Evolutionary conservation across 1,284 basidiomycete species (phyloP), one percentile per base, ranked within the genome.

Genomic region (Phylloboletellus chloephorus): DNA sequence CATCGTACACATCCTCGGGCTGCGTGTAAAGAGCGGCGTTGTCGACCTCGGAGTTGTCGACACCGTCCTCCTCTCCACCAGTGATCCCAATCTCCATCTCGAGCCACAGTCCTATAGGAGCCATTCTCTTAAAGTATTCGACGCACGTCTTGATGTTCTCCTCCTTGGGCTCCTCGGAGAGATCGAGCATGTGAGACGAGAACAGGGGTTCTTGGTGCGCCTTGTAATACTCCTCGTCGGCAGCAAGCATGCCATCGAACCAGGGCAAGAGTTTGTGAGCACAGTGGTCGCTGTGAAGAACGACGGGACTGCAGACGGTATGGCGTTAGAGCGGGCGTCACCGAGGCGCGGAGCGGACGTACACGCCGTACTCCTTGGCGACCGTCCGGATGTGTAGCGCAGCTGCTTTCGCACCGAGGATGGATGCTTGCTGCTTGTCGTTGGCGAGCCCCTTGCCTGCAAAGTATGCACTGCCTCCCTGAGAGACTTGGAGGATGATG

Each of bases 1-100:
- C 88, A 50, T 97, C 94, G 64, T 74, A 97, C 58, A 97, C 82
- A 62, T 98, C 95, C 65, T 94, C 88, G 44, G 96, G 94, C 69
- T 98, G 95, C 34, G 96, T 99, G 79, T 98, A 98, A 54, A 98
- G 76, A 41, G 81, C 76, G 32, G 84, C 73, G 72, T 98, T 98
- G 73, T 98, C 96, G 53, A 94, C 93, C 44, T 76, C 79, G 50
- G 91, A 85, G 77, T 96, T 95, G 70, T 96, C 92, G 41, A 98
- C 95, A 66, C 95, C 95, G 63, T 98, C 95, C 70, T 98, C 95
- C 69, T 98, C 95, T 63, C 95, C 95, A 66, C 95, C 96, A 46
- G 96, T 99, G 72, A 99, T 98, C 63, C 96, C 96, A 65, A 99
- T 98, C 73, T 99, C 96, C 96, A 99, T 99, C 79, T 99, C 96